A percentile compares a stretch with the other conserved stretches of the same genome.
Conservation (phyloP, 2,329 filamentous ascomycete genomes). For the Pyrenophora graminea region DNA sequence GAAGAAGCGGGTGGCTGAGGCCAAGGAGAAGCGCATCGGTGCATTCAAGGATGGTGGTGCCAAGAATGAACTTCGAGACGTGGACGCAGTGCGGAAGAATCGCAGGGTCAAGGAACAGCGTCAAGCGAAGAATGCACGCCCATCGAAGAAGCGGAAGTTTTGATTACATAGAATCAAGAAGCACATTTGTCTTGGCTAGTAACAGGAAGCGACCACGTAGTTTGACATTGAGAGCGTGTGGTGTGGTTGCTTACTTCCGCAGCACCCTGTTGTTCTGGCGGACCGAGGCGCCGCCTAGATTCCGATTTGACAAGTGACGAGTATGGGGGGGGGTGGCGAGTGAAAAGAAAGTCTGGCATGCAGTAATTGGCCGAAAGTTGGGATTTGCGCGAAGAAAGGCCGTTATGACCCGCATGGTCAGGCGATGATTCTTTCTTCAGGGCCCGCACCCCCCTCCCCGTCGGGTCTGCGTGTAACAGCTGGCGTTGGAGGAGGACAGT, state of each 20-base stretch:
- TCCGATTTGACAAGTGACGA: constrained; percentile 9
- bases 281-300: constrained; percentile 12
- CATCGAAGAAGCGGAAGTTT: constrained; percentile 63
- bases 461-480: constrained; percentile 13
- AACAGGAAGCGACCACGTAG: constrained; percentile 11
- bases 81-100: constrained; percentile 82
- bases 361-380: constrained; percentile 8
- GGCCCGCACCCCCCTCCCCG: constrained; percentile 10
- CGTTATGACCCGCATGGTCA: constrained; percentile 16
- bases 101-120: constrained; percentile 76
- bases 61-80: constrained; percentile 79
- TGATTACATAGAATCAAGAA: constrained; percentile 30
- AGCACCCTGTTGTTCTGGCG: constrained; percentile 1
- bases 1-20: constrained; percentile 87
- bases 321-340: constrained; percentile 1
- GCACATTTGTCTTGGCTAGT: constrained; percentile 1
- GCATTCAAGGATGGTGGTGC: constrained; percentile 72
- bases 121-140: constrained; percentile 86
- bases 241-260: too few relatives aligned
- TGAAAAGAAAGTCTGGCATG: constrained; percentile 5
- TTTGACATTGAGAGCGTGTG: constrained; percentile 5
- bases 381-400: constrained; percentile 12
- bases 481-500: constrained; percentile 3
- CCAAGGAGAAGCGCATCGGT: constrained; percentile 80
- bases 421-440: constrained; percentile 10